Evolutionary conservation across 2,329 filamentous ascomycete species (phyloP), one percentile per base, ranked within the genome.

Genomic region (Aspergillus sojae): DNA sequence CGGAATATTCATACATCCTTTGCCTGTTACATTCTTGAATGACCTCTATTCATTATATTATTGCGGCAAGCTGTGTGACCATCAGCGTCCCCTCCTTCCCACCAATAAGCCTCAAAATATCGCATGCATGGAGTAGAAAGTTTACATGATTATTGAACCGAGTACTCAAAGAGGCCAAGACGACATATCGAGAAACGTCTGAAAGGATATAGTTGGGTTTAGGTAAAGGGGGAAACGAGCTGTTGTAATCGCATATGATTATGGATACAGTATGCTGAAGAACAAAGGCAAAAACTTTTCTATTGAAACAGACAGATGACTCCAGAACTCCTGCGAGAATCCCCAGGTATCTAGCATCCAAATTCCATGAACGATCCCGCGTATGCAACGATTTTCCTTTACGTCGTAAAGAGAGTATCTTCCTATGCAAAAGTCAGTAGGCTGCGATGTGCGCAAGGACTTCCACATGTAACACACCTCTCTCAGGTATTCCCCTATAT

Each of bases 401-500:
- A 82, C 54, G 86, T 87, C 54, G 85, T 84, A 74, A 89, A 89
- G 56, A 89, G 79, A 1, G 86, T 86, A 72, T 89, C 87, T 79
- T 89, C 87, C 78, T 81, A 60, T 52, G 54, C n/a, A 30, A 32
- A 14, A 52, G 68, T 71, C 66, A 73, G 66, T 55, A 60, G 57
- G 43, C 21, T 53, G 32, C 26, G 36, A 1, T 12, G 11, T n/a
- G 23, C 16, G 16, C 45, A n/a, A 30, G 14, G 12, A 5, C 11
- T 36, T 19, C 14, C 56, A 45, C 14, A 45, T 55, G 48, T 12
- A 36, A 69, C 74, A 65, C 70, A 82, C 82, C 74, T 98, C 94
- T 75, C 95, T 88, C 74, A 99, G 83, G 75, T 97, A 99, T 81
- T 98, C 94, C 71, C 95, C 95, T 70, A 92, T 91, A 82, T 99